phyloP scores from a whole-genome alignment of 2,329 filamentous ascomycete genomes.

The Arachnopeziza araneosa region DNA sequence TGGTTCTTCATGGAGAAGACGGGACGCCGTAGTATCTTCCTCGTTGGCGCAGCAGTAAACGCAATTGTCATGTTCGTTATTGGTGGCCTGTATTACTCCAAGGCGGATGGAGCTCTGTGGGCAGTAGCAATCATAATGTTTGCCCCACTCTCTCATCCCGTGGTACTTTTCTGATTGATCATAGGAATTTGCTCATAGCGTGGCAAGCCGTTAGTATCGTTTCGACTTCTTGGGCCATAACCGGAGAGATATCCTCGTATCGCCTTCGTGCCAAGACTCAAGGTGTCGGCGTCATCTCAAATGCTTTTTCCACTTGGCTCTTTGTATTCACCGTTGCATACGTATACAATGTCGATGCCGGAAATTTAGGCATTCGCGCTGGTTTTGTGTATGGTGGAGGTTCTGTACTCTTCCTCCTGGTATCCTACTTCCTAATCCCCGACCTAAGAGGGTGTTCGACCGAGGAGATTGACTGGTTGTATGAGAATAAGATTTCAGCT shows the following conservation, averaged over 20 bases:
- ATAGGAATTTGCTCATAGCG: slow-evolving; percentile 16
- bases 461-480: slow-evolving; percentile 40
- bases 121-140: slow-evolving; percentile 17
- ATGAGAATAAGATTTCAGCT: slow-evolving; percentile 6
- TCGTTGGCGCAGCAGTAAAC: slow-evolving; percentile 69
- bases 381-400: slow-evolving; percentile 37
- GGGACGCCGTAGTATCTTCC: slow-evolving; percentile 70
- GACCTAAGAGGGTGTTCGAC: slow-evolving; percentile 46
- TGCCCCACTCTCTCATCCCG: neutral
- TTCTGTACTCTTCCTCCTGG: slow-evolving; percentile 31
- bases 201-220: slow-evolving; percentile 16
- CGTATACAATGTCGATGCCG: slow-evolving; percentile 39
- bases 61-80: slow-evolving; percentile 72
- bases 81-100: slow-evolving; percentile 38
- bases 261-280: slow-evolving; percentile 17
- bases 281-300: slow-evolving; percentile 12
- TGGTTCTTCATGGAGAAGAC: slow-evolving; percentile 49
- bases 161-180: neutral
- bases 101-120: slow-evolving; percentile 15
- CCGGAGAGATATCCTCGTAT: slow-evolving; percentile 17
- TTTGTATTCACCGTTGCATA: slow-evolving; percentile 32
- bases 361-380: slow-evolving; percentile 36
- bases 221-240: slow-evolving; percentile 15
- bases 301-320: slow-evolving; percentile 18
- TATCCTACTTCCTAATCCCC: slow-evolving; percentile 42